Base-by-base conservation (phyloP, 768 basidiomycete species). In the Boletus sensibilis region DNA sequence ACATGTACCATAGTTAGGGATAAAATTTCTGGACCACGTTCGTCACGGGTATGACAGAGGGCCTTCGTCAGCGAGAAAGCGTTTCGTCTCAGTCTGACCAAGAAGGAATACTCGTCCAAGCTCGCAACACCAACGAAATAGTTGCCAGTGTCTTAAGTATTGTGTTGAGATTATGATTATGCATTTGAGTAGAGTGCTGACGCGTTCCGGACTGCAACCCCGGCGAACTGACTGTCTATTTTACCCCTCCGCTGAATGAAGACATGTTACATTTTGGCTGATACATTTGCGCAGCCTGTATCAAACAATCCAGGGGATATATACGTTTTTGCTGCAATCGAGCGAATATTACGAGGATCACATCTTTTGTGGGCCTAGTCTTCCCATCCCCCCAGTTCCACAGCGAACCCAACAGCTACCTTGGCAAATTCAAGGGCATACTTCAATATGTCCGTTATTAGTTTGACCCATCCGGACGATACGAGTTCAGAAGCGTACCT, bases 371-470 rank as follows among this genome's bases (percentile, higher is more conserved):
- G 23, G 6, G 5, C 31, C 53, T 67, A 64, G 9, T 57, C 53
- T 0, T 33, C 46, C 63, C 63, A 68, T 34, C 63, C 65, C 2
- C 68, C 60, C 5, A 85, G 61, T 65, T 86, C 85, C 59, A 84
- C 76, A 3, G 78, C 80, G 55, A 82, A 85, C 1, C 81, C 83
- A 13, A 84, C 75, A 18, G 75, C 81, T 20, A 86, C 73, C 69
- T 85, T 85, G 25, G 81, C 79, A 62, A 86, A 86, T 67, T 85
- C 80, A 23, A 82, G 69, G 51, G 81, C 81, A 64, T 85, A 81
- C 50, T 43, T 63, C 65, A 12, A 48, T 23, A n/a, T 21, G 10
- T 8, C 16, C 21, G 1, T n/a, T 1, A 11, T 55, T 5, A 14
- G 31, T 0, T 31, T 41, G 18, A 7, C 2, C 11, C 10, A 20